These are phyloP conservation scores for Pilasporangium apinafurcum DNA, from an alignment of 352 stramenopile genomes.

Conservation along the genomic window DNA sequence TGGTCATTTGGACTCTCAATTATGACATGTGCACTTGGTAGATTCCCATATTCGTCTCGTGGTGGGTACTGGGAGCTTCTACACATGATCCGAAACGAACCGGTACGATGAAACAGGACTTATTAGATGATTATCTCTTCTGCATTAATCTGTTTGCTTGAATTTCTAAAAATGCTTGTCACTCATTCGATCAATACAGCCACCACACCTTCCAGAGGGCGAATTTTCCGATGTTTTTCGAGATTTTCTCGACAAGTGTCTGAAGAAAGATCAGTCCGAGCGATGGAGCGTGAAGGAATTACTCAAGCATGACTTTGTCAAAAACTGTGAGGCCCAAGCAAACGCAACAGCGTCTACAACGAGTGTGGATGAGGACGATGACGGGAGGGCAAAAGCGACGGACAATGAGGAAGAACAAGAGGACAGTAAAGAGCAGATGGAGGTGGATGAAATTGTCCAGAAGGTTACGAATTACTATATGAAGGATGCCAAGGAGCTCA, in stretches of 20 bases:
- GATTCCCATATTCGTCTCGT: constrained; percentile 82
- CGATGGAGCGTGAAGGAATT: constrained; percentile 79
- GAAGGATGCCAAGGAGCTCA: constrained; percentile 69
- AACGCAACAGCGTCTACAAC: not conserved
- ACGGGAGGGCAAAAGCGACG: constrained; percentile 16
- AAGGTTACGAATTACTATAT: constrained; percentile 76
- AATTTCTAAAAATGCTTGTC: not conserved
- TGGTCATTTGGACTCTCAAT: constrained; percentile 85
- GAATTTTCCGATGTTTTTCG: constrained; percentile 73
- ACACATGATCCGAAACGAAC: constrained; percentile 83
- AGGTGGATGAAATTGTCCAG: constrained; percentile 73
- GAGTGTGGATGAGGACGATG: constrained; percentile 6
- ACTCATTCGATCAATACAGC: constrained; percentile 16
- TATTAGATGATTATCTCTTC: not conserved
- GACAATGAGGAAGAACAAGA: constrained; percentile 34
- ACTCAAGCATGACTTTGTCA: constrained; percentile 64
- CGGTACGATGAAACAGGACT: constrained; percentile 20
- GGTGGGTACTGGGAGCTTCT: constrained; percentile 89
- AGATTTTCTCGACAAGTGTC: constrained; percentile 77
- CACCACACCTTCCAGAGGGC: constrained; percentile 49
- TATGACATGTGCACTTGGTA: constrained; percentile 86
- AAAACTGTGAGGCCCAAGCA: constrained; percentile 25
- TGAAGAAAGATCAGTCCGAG: constrained; percentile 74
- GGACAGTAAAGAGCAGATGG: constrained; percentile 62
- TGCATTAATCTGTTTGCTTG: not conserved